phyloP scores from a whole-genome alignment of 2,329 filamentous ascomycete species.

The Aspergillus flavus region DNA sequence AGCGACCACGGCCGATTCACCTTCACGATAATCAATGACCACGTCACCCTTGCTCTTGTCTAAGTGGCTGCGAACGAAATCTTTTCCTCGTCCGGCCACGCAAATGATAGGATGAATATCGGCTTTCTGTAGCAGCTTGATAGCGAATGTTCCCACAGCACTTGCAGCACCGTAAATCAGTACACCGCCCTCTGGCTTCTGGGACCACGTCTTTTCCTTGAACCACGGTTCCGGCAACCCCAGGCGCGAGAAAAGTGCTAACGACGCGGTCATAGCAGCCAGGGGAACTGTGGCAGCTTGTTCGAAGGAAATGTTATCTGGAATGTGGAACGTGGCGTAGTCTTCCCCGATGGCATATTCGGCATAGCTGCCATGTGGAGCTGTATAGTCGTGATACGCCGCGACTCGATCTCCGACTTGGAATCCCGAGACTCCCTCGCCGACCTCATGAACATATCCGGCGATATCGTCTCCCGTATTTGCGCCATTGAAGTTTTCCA shows the following conservation, averaged over 20 bases:
- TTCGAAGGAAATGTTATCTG: slow-evolving; percentile 52
- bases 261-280: slow-evolving; percentile 54
- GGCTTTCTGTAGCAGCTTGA: slow-evolving; percentile 55
- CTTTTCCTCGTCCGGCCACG: slow-evolving; percentile 54
- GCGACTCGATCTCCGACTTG: slow-evolving; percentile 56
- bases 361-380: slow-evolving; percentile 53
- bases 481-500: slow-evolving; percentile 2
- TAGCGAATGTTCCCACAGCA: slow-evolving; percentile 58
- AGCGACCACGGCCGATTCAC: slow-evolving; percentile 23
- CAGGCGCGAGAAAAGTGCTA: slow-evolving; percentile 52
- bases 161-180: slow-evolving; percentile 49
- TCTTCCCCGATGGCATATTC: slow-evolving; percentile 56
- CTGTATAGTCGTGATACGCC: slow-evolving; percentile 48
- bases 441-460: slow-evolving; percentile 53
- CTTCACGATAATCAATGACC: slow-evolving; percentile 61
- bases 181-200: slow-evolving; percentile 39
- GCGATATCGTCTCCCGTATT: slow-evolving; percentile 50
- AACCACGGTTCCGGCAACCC: slow-evolving; percentile 51
- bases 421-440: slow-evolving; percentile 56
- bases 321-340: slow-evolving; percentile 57
- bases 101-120: slow-evolving; percentile 63
- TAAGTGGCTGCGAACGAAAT: slow-evolving; percentile 54
- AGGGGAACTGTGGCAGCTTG: slow-evolving; percentile 59
- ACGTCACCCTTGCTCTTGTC: slow-evolving; percentile 56
- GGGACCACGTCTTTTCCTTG: slow-evolving; percentile 24